Conservation (phyloP, 169 alveolate genomes). For the Plasmodium cynomolgi region DNA sequence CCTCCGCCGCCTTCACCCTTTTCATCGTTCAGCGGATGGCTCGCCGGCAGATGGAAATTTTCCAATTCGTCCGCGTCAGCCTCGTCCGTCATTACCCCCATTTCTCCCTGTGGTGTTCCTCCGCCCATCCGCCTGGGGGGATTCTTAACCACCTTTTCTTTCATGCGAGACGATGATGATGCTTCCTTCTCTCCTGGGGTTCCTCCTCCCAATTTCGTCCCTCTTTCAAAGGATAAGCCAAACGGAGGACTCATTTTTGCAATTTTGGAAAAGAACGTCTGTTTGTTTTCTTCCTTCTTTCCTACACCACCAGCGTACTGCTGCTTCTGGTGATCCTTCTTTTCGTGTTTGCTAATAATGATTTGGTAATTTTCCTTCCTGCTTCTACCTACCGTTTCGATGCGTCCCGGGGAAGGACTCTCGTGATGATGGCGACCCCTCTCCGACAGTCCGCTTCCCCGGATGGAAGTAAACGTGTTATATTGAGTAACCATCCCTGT, state of each 20-base stretch:
- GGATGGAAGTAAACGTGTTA: neutral
- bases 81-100: neutral
- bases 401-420: neutral
- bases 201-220: neutral
- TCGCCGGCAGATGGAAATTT: constrained; percentile 29
- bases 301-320: neutral
- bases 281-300: neutral
- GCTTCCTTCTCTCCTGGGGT: neutral
- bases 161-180: neutral
- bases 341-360: constrained; percentile 21
- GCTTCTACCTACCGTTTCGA: neutral
- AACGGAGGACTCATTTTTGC: neutral
- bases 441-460: neutral
- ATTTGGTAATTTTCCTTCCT: neutral
- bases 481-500: neutral
- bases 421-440: neutral
- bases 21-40: constrained; percentile 33
- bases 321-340: neutral
- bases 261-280: neutral
- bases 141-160: too few species aligned
- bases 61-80: constrained; percentile 25
- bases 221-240: neutral
- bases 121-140: neutral
- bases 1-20: neutral
- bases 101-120: neutral